Evolutionary conservation across 2,329 filamentous ascomycete genomes (phyloP).

Genomic region (Pyrenochaeta sp.): DNA sequence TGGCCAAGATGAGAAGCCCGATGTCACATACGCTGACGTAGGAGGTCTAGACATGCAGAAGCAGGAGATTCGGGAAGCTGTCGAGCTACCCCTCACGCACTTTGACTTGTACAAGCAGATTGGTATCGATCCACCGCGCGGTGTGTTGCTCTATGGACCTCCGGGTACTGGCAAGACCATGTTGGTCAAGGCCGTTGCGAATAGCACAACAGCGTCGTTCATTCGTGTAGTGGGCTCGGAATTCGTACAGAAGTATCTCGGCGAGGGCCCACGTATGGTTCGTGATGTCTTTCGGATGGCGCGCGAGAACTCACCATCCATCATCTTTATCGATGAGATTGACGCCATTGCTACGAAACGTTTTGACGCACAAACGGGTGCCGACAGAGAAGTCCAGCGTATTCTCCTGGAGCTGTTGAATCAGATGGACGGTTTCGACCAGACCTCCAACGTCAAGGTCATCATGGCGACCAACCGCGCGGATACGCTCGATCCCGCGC

Average conservation of each 20-base stretch:
- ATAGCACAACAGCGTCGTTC: conserved; percentile 97
- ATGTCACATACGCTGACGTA: conserved; percentile 97
- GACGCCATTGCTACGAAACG: conserved; percentile 99
- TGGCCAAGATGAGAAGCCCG: conserved; percentile 94
- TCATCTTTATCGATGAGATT: conserved; percentile 99
- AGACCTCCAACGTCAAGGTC: conserved; percentile 98
- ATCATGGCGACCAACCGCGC: conserved; percentile 99
- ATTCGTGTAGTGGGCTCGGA: conserved; percentile 98
- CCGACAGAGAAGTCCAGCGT: conserved; percentile 97
- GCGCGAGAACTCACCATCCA: conserved; percentile 94
- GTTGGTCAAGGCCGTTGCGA: conserved; percentile 97
- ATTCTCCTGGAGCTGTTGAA: conserved; percentile 97
- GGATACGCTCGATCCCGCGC: conserved; percentile 93
- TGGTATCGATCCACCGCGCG: conserved; percentile 96
- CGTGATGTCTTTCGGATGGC: conserved; percentile 99
- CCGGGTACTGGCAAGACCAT: conserved; percentile 97
- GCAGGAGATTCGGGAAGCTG: conserved; percentile 97
- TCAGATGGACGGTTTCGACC: conserved; percentile 99
- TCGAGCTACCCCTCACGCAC: conserved; percentile 94
- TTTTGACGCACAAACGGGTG: conserved; percentile 98
- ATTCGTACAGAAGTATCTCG: conserved; percentile 98
- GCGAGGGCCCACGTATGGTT: conserved; percentile 98
- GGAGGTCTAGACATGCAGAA: conserved; percentile 99
- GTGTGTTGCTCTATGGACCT: conserved; percentile 94
- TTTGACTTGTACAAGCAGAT: conserved; percentile 99